A percentile compares a stretch with the other conserved stretches of the same genome.
phyloP scores from a whole-genome alignment of 257 asterid genomes.

The Solanum raphanifolium region DNA sequence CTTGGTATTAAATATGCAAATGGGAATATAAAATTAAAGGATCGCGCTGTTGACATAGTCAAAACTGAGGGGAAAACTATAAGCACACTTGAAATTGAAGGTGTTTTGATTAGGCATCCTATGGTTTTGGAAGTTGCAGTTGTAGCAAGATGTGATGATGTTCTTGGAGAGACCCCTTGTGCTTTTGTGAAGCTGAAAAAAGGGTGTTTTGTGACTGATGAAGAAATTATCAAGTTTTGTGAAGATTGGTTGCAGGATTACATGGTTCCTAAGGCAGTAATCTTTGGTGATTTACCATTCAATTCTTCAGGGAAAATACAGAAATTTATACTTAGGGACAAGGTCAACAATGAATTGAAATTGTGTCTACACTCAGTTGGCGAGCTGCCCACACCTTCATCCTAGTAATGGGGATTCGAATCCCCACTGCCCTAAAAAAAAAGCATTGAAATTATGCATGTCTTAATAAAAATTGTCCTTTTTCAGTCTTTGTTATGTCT shows the following conservation, averaged over 20 bases:
- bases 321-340: constrained; percentile 45
- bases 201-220: constrained; percentile 15
- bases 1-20: constrained; percentile 41
- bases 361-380: not conserved
- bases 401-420: not conserved
- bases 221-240: constrained; percentile 44
- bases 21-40: constrained; percentile 51
- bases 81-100: constrained; percentile 55
- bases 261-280: constrained; percentile 48
- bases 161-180: constrained; percentile 61
- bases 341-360: constrained; percentile 15
- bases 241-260: constrained; percentile 27
- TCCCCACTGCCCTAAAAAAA: not conserved
- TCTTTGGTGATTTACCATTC: constrained; percentile 55
- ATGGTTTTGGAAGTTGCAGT: constrained; percentile 56
- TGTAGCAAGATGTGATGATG: constrained; percentile 51
- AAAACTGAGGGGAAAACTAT: constrained; percentile 39
- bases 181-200: constrained; percentile 63
- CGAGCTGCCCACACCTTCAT: not conserved
- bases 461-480: not conserved
- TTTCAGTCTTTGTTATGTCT: not conserved
- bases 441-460: not conserved
- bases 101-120: constrained; percentile 34
- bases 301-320: constrained; percentile 66
- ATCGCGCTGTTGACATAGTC: constrained; percentile 40